Evolutionary conservation across 2,329 filamentous ascomycete species (phyloP).

Genomic region (Lasiodiplodia citricola): DNA sequence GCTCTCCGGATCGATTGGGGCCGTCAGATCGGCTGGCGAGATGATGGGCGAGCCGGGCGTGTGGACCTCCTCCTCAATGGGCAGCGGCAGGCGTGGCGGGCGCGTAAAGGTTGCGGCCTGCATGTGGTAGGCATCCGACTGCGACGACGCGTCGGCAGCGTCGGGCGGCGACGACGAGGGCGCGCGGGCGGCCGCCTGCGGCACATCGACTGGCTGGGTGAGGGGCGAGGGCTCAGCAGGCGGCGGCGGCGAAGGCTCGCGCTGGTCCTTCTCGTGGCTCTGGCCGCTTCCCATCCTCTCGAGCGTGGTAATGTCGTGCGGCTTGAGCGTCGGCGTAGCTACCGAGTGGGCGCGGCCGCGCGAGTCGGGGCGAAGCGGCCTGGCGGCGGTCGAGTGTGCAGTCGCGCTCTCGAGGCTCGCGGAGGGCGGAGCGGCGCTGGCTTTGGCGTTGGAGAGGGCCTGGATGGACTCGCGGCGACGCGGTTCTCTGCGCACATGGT

Average conservation of each 20-base stretch:
- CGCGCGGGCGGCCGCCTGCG: conserved; percentile 31
- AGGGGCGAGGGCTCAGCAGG: conserved; percentile 35
- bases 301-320: conserved; percentile 35
- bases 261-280: conserved; percentile 38
- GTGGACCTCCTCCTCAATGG: conserved; percentile 89
- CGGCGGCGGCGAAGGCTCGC: conserved; percentile 18
- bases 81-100: conserved; percentile 88
- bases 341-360: conserved; percentile 37
- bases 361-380: conserved; percentile 34
- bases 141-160: conserved; percentile 32
- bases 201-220: conserved; percentile 48
- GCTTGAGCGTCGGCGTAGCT: conserved; percentile 29
- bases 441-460: conserved; percentile 43
- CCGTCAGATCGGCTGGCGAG: conserved; percentile 67
- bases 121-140: conserved; percentile 41
- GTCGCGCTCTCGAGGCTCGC: conserved; percentile 43
- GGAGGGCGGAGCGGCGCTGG: conserved; percentile 44
- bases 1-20: conserved; percentile 52
- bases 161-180: conserved; percentile 37
- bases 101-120: conserved; percentile 56
- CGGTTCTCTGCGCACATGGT: conserved; percentile 36
- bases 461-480: conserved; percentile 49
- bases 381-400: conserved; percentile 34
- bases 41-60: conserved; percentile 90
- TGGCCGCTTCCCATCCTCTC: conserved; percentile 50